A percentile compares a stretch with the other conserved stretches of the same genome.
Conservation (phyloP, 2,329 filamentous ascomycete genomes). For the Aspergillus sp. region DNA sequence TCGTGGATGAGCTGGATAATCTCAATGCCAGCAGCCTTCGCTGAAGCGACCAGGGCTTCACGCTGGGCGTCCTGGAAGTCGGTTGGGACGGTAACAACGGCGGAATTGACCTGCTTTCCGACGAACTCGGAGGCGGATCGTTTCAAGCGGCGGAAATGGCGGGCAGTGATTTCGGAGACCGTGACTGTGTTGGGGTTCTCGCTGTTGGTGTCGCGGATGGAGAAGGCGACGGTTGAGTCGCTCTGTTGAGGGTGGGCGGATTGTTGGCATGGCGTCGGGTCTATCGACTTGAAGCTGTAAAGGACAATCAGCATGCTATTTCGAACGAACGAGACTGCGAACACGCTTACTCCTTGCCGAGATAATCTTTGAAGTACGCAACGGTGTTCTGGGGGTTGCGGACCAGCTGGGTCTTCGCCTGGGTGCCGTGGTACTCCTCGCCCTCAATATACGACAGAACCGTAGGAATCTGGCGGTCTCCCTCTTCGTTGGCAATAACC, state of each 20-base stretch:
- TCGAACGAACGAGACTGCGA: neutral
- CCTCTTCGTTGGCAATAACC: constrained; percentile 98
- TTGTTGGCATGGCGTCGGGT: constrained; percentile 87
- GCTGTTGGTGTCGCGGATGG: constrained; percentile 63
- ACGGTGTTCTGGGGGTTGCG: constrained; percentile 90
- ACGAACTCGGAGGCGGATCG: constrained; percentile 82
- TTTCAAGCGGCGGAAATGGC: constrained; percentile 73
- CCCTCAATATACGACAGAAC: constrained; percentile 90
- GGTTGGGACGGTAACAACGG: constrained; percentile 86
- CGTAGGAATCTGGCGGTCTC: constrained; percentile 94
- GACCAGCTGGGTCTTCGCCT: constrained; percentile 88
- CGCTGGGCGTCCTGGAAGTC: constrained; percentile 87
- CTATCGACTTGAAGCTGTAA: constrained; percentile 76
- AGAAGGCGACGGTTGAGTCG: constrained; percentile 66
- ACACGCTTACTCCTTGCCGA: constrained; percentile 70
- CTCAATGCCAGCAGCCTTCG: constrained; percentile 72
- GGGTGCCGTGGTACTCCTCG: constrained; percentile 91
- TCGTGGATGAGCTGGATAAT: constrained; percentile 89
- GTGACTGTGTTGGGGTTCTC: constrained; percentile 60
- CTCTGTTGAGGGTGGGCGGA: constrained; percentile 79
- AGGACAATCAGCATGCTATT: constrained; percentile 6
- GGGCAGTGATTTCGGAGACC: constrained; percentile 71
- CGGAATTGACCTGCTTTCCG: constrained; percentile 87
- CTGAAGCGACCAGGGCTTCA: constrained; percentile 65
- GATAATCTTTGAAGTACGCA: constrained; percentile 89